Evolutionary conservation across 192 early-diverging fungal genomes (phyloP), one percentile per base, ranked within the genome.

Genomic region (Rhizophagus clarus): DNA sequence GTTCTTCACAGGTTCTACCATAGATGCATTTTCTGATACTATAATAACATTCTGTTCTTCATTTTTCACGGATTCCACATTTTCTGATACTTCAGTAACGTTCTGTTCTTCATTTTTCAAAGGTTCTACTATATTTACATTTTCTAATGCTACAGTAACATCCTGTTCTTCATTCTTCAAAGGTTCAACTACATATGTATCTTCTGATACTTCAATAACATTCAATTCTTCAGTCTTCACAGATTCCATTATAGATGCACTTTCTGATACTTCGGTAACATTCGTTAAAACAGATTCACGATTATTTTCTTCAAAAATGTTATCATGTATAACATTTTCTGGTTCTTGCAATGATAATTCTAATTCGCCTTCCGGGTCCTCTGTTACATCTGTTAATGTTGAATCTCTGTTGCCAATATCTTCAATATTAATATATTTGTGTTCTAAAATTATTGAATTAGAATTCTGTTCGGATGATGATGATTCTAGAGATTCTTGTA

Each of bases 351-450:
- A 56, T 56, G 51, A 56, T 56, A 17, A 8, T 24, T 73, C 71
- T 20, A 45, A 47, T 45, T 73, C 71, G 11, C 45, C 71, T 73
- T 73, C 71, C 6, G 20, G 71, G n/a, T 73, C 71, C 10, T 73
- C 71, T 24, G 42, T 73, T 37, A 73, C 71, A 40, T 73, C 40
- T 14, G 71, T 73, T 73, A 73, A 20, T 47, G 29, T 47, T 22
- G 71, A 73, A 20, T 47, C 71, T 37, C 71, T 37, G 10, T 73
- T 73, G 3, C 22, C 40, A 26, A 26, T 37, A 7, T 26, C 45
- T 20, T 37, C 71, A 49, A 47, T 28, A 45, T 34, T 10, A 14
- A 22, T 14, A 34, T 73, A 40, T 20, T 73, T 37, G 8, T 73
- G 71, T 15, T 47, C 71, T 45, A 45, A 45, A 45, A 45, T 11